Evolutionary conservation across 805 yeast species (phyloP).

Genomic region (Candida verbasci): DNA sequence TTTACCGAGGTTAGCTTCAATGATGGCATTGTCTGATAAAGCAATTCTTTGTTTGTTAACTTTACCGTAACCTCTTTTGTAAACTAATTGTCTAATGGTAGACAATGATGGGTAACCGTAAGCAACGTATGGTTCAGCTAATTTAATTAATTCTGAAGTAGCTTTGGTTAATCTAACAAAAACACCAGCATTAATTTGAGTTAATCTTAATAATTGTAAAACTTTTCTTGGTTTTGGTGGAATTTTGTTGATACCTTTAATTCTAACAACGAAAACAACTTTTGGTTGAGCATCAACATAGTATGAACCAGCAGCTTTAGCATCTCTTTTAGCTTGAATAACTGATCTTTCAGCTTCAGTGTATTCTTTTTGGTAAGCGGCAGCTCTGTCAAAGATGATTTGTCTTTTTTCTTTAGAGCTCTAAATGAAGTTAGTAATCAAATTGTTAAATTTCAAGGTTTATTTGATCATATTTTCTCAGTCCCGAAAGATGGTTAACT

Average conservation of each 20-base stretch:
- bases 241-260: conserved; percentile 98
- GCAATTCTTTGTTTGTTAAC: conserved; percentile 93
- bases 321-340: conserved; percentile 84
- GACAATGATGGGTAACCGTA: conserved; percentile 96
- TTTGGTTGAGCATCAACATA: conserved; percentile 93
- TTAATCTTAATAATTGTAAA: conserved; percentile 86
- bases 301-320: conserved; percentile 91
- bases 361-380: conserved; percentile 95
- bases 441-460: neutral
- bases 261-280: conserved; percentile 94
- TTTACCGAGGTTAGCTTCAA: conserved; percentile 85
- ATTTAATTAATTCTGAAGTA: conserved; percentile 84
- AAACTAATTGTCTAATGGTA: conserved; percentile 85
- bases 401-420: conserved; percentile 50
- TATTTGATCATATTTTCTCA: conserved; percentile 35
- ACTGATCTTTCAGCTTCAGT: conserved; percentile 86
- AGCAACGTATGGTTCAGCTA: conserved; percentile 95
- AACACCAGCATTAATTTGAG: conserved; percentile 92
- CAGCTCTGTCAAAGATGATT: conserved; percentile 88
- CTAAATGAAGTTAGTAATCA: conserved; percentile 34
- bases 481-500: conserved; percentile 87
- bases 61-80: conserved; percentile 99
- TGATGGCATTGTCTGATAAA: conserved; percentile 79
- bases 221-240: conserved; percentile 99
- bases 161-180: conserved; percentile 95